Conservation (phyloP, 441 rosid genomes). For the Capsella rubella region DNA sequence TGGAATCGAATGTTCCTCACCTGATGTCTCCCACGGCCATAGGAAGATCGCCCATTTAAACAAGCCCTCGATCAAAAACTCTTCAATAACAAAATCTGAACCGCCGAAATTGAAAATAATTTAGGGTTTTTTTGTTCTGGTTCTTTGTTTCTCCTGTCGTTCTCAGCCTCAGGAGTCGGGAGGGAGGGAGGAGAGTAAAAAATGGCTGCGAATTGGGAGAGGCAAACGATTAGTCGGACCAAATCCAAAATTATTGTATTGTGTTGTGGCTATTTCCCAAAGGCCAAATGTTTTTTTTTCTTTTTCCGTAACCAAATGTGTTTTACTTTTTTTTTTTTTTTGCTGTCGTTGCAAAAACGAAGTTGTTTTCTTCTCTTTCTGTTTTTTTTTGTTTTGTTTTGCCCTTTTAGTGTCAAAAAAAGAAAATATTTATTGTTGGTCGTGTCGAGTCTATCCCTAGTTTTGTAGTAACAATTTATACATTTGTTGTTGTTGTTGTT, state of each 20-base stretch:
- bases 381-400: not conserved
- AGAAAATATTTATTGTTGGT: no score
- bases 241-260: not conserved
- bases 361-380: conserved; percentile 19
- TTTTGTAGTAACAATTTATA: no score
- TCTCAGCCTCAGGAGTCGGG: not conserved
- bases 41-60: conserved; percentile 33
- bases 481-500: not conserved
- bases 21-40: conserved; percentile 38
- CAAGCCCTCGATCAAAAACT: conserved; percentile 10
- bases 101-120: conserved; percentile 1
- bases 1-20: conserved; percentile 30
- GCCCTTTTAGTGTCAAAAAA: not conserved
- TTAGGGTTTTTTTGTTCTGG: conserved; percentile 15
- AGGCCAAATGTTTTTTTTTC: not conserved
- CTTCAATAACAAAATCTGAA: conserved; percentile 2
- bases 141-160: not conserved
- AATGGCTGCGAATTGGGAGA: conserved; percentile 35
- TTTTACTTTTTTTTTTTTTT: not conserved
- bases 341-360: conserved; percentile 8
- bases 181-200: conserved; percentile 24
- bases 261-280: conserved; percentile 12
- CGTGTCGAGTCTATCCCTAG: no score
- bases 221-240: conserved; percentile 25
- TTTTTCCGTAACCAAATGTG: not conserved